These are phyloP conservation scores for Linum lewisii DNA, from an alignment of 345 rosid genomes.

Conservation along the genomic window DNA sequence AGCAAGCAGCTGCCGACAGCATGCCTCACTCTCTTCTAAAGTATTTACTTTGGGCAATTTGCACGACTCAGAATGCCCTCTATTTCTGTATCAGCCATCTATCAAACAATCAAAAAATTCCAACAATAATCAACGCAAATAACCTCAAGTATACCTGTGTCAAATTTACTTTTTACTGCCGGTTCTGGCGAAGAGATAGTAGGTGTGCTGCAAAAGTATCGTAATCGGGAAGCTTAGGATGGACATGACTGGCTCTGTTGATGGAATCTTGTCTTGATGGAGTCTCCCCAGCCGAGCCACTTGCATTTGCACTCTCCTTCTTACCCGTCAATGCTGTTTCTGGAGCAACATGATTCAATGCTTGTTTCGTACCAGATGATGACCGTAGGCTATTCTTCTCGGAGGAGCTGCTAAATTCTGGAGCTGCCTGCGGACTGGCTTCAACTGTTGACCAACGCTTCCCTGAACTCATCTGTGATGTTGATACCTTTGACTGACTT, in stretches of 20 bases:
- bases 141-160: not conserved
- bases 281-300: constrained; percentile 11
- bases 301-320: constrained; percentile 17
- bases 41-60: too few relatives aligned
- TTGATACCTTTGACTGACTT: not conserved
- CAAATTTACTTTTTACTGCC: constrained; percentile 14
- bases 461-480: not conserved
- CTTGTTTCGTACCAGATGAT: constrained; percentile 25
- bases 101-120: not conserved
- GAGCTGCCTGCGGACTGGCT: too few relatives aligned
- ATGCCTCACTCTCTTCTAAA: not conserved
- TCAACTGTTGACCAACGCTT: not conserved
- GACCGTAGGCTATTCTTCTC: constrained; percentile 10
- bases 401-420: constrained; percentile 14
- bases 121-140: not conserved
- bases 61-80: not conserved
- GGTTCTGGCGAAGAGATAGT: constrained; percentile 39
- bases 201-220: constrained; percentile 51
- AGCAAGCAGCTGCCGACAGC: not conserved
- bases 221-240: constrained; percentile 89
- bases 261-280: constrained; percentile 23
- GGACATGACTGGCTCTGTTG: constrained; percentile 55
- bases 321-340: constrained; percentile 23
- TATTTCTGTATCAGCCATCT: not conserved
- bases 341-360: constrained; percentile 18